Evolutionary conservation across 345 rosid species (phyloP), one percentile per base, ranked within the genome.

Genomic region (Murraya koenigii): DNA sequence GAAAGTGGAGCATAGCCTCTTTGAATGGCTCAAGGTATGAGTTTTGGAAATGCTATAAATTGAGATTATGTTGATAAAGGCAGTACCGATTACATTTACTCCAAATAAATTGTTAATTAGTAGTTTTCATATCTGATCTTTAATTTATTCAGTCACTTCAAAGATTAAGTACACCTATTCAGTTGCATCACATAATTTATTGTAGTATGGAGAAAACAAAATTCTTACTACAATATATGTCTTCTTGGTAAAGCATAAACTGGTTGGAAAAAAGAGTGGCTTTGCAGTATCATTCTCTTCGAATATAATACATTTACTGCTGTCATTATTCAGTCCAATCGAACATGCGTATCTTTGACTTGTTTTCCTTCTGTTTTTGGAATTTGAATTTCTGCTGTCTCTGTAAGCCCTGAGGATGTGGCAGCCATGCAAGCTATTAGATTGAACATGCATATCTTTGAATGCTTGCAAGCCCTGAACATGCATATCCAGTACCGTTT

Each of bases 1-100:
- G 68, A 88, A 92, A 88, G 98, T 92, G 84, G 98, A 96, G 85
- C 92, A 94, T 66, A 97, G 82, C 76, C 96, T 94, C 78, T 82
- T 94, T 75, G 98, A 97, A 77, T 97, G 99, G 99, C 98, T 94
- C 75, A 87, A 90, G 98, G 99, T 97, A 85, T 66, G 80, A 41
- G 54, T 72, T 72, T 52, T 44, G 44, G 1, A 69, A 80, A 20
- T 67, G 28, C 55, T 76, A n/a, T 61, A 79, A 72, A 54, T 60
- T 76, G 44, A 47, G 59, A 61, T 69, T 38, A 60, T 32, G 6
- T 66, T 74, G 36, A 0, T 35, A 6, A 55, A 61, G 55, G 78
- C 65, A 66, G 74, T 72, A 68, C n/a, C 23, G 4, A n/a, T 47
- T 75, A 6, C 26, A 33, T 63, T 71, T 71, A 23, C n/a, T 44